Evolutionary conservation across 768 basidiomycete species (phyloP).

Genomic region (Antrodiella citrinella): DNA sequence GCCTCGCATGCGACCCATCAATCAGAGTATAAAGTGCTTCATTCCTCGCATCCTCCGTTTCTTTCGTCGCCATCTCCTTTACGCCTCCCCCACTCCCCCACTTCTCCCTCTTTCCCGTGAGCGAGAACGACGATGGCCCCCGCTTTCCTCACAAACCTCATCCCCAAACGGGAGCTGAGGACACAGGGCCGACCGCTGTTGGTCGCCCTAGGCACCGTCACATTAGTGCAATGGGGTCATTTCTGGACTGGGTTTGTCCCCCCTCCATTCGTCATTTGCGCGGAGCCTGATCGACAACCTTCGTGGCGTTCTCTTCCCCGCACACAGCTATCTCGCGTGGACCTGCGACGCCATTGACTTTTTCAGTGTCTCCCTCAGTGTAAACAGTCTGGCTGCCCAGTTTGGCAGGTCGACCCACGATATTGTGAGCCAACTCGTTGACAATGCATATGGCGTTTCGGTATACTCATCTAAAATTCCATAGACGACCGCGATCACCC

Average conservation of each 20-base stretch:
- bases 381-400: conserved; percentile 37
- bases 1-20: no score
- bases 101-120: not conserved
- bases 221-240: conserved; percentile 47
- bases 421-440: conserved; percentile 30
- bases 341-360: conserved; percentile 83
- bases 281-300: conserved; percentile 7
- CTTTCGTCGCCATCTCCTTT: not conserved
- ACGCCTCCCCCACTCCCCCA: no score
- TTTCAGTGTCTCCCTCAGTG: conserved; percentile 65
- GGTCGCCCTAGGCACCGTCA: conserved; percentile 34
- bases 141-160: conserved; percentile 37
- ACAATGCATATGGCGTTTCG: not conserved
- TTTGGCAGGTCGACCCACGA: conserved; percentile 34
- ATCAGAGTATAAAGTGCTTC: no score
- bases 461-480: conserved; percentile 1
- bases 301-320: not conserved
- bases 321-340: conserved; percentile 72
- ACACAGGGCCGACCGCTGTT: conserved; percentile 32
- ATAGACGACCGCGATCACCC: conserved; percentile 75
- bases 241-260: conserved; percentile 42
- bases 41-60: not conserved
- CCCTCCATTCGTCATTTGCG: not conserved
- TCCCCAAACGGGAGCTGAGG: conserved; percentile 31
- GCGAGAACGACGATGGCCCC: conserved; percentile 40